Evolutionary conservation across 768 basidiomycete genomes (phyloP).

Genomic region (Trametes cingulata): DNA sequence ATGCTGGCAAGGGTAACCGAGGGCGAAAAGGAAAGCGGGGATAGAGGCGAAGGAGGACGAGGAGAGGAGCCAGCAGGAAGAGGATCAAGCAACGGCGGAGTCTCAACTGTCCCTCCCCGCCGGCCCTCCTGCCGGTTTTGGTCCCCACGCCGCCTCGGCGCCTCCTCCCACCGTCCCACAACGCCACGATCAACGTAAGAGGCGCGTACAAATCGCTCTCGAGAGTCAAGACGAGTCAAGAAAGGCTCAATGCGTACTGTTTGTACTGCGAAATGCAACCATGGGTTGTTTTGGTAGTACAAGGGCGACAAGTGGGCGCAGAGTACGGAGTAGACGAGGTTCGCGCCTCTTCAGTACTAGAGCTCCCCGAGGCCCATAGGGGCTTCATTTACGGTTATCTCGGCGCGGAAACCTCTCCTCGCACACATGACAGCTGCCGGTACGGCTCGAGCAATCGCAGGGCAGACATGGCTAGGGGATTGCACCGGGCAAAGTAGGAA

Average conservation of each 20-base stretch:
- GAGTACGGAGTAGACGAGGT: background rate
- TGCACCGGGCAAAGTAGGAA: too few relatives aligned
- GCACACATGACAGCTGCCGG: constrained; percentile 5
- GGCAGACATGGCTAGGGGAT: too few relatives aligned
- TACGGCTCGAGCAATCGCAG: background rate
- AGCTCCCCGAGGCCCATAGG: background rate
- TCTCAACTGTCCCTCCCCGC: constrained; percentile 18
- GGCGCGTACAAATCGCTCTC: background rate
- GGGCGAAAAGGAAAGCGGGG: constrained; percentile 19
- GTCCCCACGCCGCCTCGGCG: constrained; percentile 4
- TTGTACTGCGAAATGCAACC: background rate
- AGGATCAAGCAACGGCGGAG: constrained; percentile 23
- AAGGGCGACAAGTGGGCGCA: background rate
- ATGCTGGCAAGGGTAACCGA: constrained; percentile 38
- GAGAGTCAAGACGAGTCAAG: background rate
- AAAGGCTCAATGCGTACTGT: too few relatives aligned
- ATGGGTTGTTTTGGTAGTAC: too few relatives aligned
- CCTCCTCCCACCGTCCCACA: constrained; percentile 1
- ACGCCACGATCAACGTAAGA: background rate
- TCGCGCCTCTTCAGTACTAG: too few relatives aligned
- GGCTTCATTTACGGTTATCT: constrained; percentile 12
- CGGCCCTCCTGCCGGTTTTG: constrained; percentile 6
- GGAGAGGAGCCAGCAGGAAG: constrained; percentile 8
- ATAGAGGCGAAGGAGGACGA: constrained; percentile 15
- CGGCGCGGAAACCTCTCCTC: constrained; percentile 8